A percentile compares a stretch with the other conserved stretches of the same genome.
Evolutionary conservation across 805 yeast species (phyloP).

Genomic region (Lipomyces starkeyi): DNA sequence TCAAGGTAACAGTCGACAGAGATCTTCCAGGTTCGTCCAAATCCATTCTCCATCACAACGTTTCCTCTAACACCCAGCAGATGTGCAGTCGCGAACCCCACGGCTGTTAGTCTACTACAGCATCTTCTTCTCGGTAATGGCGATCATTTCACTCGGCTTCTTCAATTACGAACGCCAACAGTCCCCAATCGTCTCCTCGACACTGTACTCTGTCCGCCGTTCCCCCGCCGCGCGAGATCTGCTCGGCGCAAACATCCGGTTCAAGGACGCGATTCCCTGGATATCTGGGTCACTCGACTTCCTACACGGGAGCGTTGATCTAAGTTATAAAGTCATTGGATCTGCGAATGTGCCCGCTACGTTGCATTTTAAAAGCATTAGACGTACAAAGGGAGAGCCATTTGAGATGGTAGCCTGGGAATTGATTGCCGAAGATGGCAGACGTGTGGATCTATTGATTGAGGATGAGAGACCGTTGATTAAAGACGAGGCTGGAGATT

Average conservation of each 20-base stretch:
- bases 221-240: slow-evolving; percentile 64
- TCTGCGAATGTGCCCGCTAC: slow-evolving; percentile 56
- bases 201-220: slow-evolving; percentile 83
- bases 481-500: slow-evolving; percentile 3
- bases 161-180: slow-evolving; percentile 92
- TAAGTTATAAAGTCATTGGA: slow-evolving; percentile 74
- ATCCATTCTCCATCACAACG: not conserved
- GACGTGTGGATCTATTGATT: slow-evolving; percentile 45
- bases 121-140: slow-evolving; percentile 60
- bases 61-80: slow-evolving; percentile 24
- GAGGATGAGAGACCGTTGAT: slow-evolving; percentile 48
- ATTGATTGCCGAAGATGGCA: slow-evolving; percentile 56
- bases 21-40: slow-evolving; percentile 73
- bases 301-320: slow-evolving; percentile 78
- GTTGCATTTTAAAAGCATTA: slow-evolving; percentile 70
- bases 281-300: slow-evolving; percentile 83
- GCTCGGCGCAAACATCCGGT: slow-evolving; percentile 78
- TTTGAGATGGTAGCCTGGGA: slow-evolving; percentile 70
- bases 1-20: slow-evolving; percentile 65
- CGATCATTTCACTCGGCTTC: slow-evolving; percentile 63
- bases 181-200: slow-evolving; percentile 86
- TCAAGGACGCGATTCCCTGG: slow-evolving; percentile 84
- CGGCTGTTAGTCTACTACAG: slow-evolving; percentile 61
- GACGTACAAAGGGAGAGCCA: slow-evolving; percentile 62
- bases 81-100: slow-evolving; percentile 53